phyloP scores from a whole-genome alignment of 257 asterid species.

The Nicotiana paniculata region DNA sequence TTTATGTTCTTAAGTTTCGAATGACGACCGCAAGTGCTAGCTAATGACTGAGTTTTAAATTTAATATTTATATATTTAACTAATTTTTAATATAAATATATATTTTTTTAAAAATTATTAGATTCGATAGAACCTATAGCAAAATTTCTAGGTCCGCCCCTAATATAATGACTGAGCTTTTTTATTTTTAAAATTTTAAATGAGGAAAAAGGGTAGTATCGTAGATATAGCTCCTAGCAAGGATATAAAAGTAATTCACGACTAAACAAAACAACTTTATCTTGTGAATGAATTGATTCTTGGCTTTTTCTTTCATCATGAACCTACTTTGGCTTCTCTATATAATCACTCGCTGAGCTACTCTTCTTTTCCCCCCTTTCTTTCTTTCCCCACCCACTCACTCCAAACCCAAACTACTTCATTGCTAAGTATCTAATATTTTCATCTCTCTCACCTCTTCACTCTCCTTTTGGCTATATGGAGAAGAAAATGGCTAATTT shows the following conservation, averaged over 20 bases:
- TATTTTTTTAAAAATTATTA: too few species aligned
- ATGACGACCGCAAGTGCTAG: too few species aligned
- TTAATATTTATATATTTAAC: too few species aligned
- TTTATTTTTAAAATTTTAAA: too few species aligned
- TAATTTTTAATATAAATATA: too few species aligned
- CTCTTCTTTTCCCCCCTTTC: slow-evolving; percentile 18
- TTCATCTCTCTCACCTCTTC: too few species aligned
- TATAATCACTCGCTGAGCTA: slow-evolving; percentile 22
- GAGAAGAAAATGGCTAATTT: slow-evolving; percentile 27
- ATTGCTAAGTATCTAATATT: slow-evolving; percentile 7
- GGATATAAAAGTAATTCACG: neutral
- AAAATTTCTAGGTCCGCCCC: too few species aligned
- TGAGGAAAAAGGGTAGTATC: neutral
- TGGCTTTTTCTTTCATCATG: slow-evolving; percentile 20
- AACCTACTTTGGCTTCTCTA: slow-evolving; percentile 25
- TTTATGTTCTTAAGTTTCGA: too few species aligned
- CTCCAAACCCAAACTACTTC: slow-evolving; percentile 15
- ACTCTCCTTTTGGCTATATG: neutral
- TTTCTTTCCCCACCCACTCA: slow-evolving; percentile 8
- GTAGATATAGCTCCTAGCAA: neutral
- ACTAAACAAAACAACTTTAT: neutral
- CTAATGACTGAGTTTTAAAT: too few species aligned
- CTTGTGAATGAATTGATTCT: slow-evolving; percentile 29
- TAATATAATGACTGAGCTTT: too few species aligned
- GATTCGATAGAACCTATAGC: too few species aligned